Base-by-base conservation (phyloP, 495 filamentous ascomycete species). In the Neurospora terricola region DNA sequence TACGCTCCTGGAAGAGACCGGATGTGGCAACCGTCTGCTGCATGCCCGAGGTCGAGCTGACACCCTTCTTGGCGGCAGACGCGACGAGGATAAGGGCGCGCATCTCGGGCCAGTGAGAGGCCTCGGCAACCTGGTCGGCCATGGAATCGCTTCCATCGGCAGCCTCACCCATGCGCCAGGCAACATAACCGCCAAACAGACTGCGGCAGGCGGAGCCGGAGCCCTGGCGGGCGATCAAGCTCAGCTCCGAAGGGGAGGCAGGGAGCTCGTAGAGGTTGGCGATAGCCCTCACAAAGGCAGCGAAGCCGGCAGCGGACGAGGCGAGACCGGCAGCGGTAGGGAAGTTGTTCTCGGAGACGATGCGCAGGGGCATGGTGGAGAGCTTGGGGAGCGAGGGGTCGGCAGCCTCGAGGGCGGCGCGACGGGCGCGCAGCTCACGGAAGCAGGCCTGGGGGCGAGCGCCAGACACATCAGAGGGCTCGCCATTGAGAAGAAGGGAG, bases 311-410 rank as follows among this genome's bases (percentile, higher is more conserved):
- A 16, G 96, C 96, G 0, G 92, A 96, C 69, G 90, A 92, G 34
- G 96, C 96, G 23, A 99, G 90, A 18, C 96, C 96, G n/a, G 96
- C 96, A 38, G 96, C 96, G 34, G 96, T 99, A 71, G 96, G 96
- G 88, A 99, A 99, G 86, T 99, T 99, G 88, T 99, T 99, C 82
- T 93, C 91, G 73, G 91, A 93, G 71, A 94, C 93, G 74, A 98
- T 90, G 59, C 90, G 90, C 70, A 99, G 88, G 30, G 91, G 90
- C 75, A 90, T 86, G 69, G 83, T 78, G 27, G 92, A 91, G 69
- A 99, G 87, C 77, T 91, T 91, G 6, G 96, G 94, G 23, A 96
- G 87, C 27, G 90, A 88, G 1, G 89, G 76, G 79, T 97, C 83
- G 59, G 86, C 81, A 70, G 84, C 84, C 80, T 99, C 96, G 80